Conservation (phyloP, 371 early-diverging fungal genomes). For the Mycotypha africana region DNA sequence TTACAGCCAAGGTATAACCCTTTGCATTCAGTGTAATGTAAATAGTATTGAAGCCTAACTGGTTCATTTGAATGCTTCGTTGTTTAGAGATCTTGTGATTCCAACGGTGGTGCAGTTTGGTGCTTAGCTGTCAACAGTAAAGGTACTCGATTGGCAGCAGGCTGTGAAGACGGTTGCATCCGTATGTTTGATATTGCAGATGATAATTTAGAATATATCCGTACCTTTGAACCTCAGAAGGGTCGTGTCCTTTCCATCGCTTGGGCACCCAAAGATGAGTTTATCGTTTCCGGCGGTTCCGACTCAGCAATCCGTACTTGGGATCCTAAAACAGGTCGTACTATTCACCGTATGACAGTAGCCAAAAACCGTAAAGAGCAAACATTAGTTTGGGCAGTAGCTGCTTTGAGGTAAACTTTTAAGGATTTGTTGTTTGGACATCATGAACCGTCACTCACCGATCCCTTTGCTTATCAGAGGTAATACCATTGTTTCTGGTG, state of each 20-base stretch:
- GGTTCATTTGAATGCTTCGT: neutral
- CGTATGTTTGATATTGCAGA: slow-evolving; percentile 81
- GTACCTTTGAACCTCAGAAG: slow-evolving; percentile 66
- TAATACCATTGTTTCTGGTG: slow-evolving; percentile 82
- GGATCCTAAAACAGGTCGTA: slow-evolving; percentile 57
- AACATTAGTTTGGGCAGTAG: slow-evolving; percentile 62
- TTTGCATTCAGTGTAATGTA: too few relatives aligned
- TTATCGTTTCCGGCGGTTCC: slow-evolving; percentile 79
- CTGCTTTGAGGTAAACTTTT: slow-evolving; percentile 37
- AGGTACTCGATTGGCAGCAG: slow-evolving; percentile 79
- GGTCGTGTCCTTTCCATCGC: slow-evolving; percentile 80
- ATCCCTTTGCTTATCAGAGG: slow-evolving; percentile 24
- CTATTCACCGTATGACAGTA: slow-evolving; percentile 67
- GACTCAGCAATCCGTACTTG: slow-evolving; percentile 78
- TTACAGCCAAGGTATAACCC: slow-evolving; percentile 60
- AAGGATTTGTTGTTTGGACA: too few relatives aligned
- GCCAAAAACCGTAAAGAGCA: slow-evolving; percentile 54
- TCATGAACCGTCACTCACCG: too few relatives aligned
- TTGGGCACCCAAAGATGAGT: slow-evolving; percentile 72
- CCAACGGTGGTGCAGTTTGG: slow-evolving; percentile 93
- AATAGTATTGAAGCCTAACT: too few relatives aligned
- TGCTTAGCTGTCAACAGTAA: slow-evolving; percentile 80
- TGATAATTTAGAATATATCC: slow-evolving; percentile 60
- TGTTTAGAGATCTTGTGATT: slow-evolving; percentile 51
- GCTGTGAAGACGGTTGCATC: slow-evolving; percentile 91